Conservation (phyloP, 805 yeast genomes). For the Yamadazyma nakazawae region DNA sequence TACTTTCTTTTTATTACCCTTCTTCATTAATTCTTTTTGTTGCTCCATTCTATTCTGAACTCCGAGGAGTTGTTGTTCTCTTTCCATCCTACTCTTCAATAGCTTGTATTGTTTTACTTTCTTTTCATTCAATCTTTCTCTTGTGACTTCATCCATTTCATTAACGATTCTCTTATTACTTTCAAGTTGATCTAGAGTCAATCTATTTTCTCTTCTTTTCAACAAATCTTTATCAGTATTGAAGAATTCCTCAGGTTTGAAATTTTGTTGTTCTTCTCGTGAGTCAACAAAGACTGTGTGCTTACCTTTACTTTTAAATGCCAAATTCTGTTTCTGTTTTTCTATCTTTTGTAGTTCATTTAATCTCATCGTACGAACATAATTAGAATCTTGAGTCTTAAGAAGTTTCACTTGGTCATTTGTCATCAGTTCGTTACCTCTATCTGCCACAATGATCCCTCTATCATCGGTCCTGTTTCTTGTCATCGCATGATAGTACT, state of each 20-base stretch:
- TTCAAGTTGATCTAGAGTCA: conserved; percentile 58
- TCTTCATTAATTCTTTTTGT: conserved; percentile 83
- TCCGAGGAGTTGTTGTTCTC: conserved; percentile 62
- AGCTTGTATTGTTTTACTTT: conserved; percentile 59
- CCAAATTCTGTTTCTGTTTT: conserved; percentile 47
- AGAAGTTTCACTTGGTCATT: conserved; percentile 77
- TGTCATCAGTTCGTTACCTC: conserved; percentile 58
- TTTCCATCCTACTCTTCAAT: conserved; percentile 62
- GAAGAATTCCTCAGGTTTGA: conserved; percentile 65
- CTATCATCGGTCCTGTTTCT: conserved; percentile 59
- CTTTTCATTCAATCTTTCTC: conserved; percentile 43
- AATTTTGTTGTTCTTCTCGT: conserved; percentile 50
- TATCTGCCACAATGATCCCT: conserved; percentile 66
- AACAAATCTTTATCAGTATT: conserved; percentile 66
- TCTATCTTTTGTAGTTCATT: conserved; percentile 65
- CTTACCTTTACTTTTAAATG: conserved; percentile 58
- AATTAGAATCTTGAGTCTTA: conserved; percentile 88
- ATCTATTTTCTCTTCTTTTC: conserved; percentile 66
- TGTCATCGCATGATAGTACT: conserved; percentile 93
- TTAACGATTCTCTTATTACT: conserved; percentile 28
- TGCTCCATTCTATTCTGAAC: conserved; percentile 71
- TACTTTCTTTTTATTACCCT: conserved; percentile 80
- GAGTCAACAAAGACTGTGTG: conserved; percentile 86
- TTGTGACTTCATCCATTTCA: conserved; percentile 25
- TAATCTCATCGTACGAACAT: conserved; percentile 71